These are phyloP conservation scores for Lepraria neglecta DNA, from an alignment of 495 filamentous ascomycete species.

Conservation along the genomic window DNA sequence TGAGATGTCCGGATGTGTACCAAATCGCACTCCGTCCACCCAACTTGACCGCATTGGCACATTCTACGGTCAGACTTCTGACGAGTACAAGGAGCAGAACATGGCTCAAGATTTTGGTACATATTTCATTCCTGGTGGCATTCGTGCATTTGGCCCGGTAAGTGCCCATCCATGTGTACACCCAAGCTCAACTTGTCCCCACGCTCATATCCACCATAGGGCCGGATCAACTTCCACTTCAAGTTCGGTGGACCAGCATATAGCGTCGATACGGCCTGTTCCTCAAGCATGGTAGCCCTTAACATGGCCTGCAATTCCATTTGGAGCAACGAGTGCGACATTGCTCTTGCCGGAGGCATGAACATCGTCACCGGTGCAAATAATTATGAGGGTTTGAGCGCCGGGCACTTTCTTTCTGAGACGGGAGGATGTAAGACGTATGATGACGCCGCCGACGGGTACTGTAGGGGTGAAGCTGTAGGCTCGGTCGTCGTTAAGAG, in stretches of 20 bases:
- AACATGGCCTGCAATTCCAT: constrained; percentile 68
- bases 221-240: constrained; percentile 51
- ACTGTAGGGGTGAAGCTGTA: constrained; percentile 51
- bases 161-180: constrained; percentile 22
- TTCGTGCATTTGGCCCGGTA: constrained; percentile 71
- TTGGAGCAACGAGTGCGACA: constrained; percentile 72
- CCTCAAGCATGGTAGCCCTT: constrained; percentile 61
- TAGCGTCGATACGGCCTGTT: constrained; percentile 72
- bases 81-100: constrained; percentile 71
- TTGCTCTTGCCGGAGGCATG: constrained; percentile 73
- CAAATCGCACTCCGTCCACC: constrained; percentile 75
- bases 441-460: constrained; percentile 61
- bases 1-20: constrained; percentile 71
- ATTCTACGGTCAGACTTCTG: constrained; percentile 86
- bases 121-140: constrained; percentile 61
- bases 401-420: constrained; percentile 64
- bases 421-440: constrained; percentile 59
- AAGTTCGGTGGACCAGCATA: constrained; percentile 65
- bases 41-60: constrained; percentile 76
- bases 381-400: constrained; percentile 46
- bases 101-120: constrained; percentile 25
- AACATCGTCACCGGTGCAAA: constrained; percentile 74
- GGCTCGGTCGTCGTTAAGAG: constrained; percentile 40
- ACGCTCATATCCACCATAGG: constrained; percentile 12
- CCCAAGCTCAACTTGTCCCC: background rate